Conservation (phyloP, 2,329 filamentous ascomycete species). For the Fulvia fulva region DNA sequence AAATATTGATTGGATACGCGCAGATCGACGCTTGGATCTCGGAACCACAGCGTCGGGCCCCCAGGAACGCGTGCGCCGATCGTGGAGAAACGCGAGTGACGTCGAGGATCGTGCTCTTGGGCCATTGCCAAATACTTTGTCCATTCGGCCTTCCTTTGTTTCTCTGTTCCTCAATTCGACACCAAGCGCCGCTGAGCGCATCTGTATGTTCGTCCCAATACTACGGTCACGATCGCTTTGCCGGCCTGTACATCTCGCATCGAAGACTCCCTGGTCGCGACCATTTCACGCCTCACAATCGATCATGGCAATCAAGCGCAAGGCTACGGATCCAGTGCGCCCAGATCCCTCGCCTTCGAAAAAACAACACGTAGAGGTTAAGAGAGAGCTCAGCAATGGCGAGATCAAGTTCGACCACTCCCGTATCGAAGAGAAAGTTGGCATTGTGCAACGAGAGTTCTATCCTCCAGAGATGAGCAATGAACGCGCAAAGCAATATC, state of each 20-base stretch:
- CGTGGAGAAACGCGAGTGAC: not conserved
- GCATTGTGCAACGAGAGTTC: slow-evolving; percentile 55
- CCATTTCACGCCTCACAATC: not conserved
- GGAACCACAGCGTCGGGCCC: not conserved
- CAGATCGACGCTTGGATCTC: not conserved
- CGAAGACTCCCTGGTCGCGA: not conserved
- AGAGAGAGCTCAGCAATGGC: slow-evolving; percentile 20
- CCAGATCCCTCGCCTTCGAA: slow-evolving; percentile 17
- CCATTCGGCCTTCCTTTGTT: not conserved
- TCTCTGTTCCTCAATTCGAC: not conserved
- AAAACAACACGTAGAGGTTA: not conserved
- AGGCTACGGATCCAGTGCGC: slow-evolving; percentile 30
- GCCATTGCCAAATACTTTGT: not conserved
- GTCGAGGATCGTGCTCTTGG: not conserved
- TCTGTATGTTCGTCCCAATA: not conserved
- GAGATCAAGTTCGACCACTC: slow-evolving; percentile 31
- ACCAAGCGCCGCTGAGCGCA: not conserved
- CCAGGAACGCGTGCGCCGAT: not conserved
- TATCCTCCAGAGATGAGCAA: slow-evolving; percentile 87
- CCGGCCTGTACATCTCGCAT: not conserved
- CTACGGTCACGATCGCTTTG: not conserved
- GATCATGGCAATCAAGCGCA: slow-evolving; percentile 28
- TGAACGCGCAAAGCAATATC: slow-evolving; percentile 70
- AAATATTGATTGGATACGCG: not conserved
- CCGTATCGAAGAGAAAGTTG: slow-evolving; percentile 35